Evolutionary conservation across 441 rosid genomes (phyloP).

Genomic region (Aleurites moluccanus): DNA sequence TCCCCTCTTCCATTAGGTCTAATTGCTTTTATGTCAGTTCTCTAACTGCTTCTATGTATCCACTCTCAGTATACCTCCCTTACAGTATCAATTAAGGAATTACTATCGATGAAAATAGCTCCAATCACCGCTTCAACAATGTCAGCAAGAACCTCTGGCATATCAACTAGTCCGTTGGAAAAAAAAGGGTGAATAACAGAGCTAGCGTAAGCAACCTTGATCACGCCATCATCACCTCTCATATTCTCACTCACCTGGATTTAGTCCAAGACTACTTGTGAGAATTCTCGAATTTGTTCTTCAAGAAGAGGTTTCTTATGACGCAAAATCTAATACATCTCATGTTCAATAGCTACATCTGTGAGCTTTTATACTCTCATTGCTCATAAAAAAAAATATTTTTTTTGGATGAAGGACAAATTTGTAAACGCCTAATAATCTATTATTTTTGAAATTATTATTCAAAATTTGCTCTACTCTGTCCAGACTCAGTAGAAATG

Average conservation of each 20-base stretch:
- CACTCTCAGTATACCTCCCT: slow-evolving; percentile 60
- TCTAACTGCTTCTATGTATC: slow-evolving; percentile 61
- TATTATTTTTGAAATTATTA: slow-evolving; percentile 41
- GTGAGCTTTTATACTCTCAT: slow-evolving; percentile 62
- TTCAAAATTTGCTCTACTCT: slow-evolving; percentile 48
- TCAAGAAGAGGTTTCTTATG: slow-evolving; percentile 52
- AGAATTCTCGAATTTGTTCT: slow-evolving; percentile 47
- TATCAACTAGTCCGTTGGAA: slow-evolving; percentile 49
- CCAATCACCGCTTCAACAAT: slow-evolving; percentile 61
- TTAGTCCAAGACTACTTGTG: slow-evolving; percentile 30
- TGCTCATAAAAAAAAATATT: slow-evolving; percentile 42
- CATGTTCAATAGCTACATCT: slow-evolving; percentile 50
- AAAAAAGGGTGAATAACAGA: slow-evolving; percentile 51
- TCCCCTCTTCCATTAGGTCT: slow-evolving; percentile 74
- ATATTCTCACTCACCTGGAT: background rate
- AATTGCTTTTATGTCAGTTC: slow-evolving; percentile 66
- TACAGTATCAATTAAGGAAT: slow-evolving; percentile 34
- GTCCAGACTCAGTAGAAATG: slow-evolving; percentile 27
- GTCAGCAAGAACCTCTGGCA: slow-evolving; percentile 60
- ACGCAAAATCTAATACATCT: slow-evolving; percentile 46
- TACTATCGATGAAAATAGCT: slow-evolving; percentile 49
- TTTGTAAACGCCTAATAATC: slow-evolving; percentile 57
- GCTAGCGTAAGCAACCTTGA: slow-evolving; percentile 45
- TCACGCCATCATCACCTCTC: slow-evolving; percentile 25
- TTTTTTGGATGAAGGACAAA: slow-evolving; percentile 25